Base-by-base conservation (phyloP, 495 filamentous ascomycete genomes). In the Penicillium bovifimosum region DNA sequence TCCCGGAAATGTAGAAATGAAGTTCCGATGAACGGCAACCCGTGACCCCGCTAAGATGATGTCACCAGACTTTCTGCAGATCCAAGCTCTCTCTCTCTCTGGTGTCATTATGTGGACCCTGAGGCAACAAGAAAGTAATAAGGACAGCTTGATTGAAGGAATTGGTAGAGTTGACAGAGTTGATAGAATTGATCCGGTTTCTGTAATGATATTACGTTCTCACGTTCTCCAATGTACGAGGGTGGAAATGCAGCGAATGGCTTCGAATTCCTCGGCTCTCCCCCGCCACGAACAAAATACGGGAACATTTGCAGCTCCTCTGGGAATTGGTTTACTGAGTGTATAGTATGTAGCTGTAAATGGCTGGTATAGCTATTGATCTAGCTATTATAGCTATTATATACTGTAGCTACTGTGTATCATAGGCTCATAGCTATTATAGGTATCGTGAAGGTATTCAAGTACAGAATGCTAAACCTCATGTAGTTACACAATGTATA, bases 241-340 rank as follows among this genome's bases (percentile, higher is more conserved):
- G 16, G 38, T 44, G 29, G 61, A 67, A 67, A 38, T 29, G 14
- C 31, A 54, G 41, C 55, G 66, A 67, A 67, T 42, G 59, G 52
- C 42, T 44, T 69, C 53, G 66, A 67, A 64, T 52, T 55, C 46
- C 48, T 61, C 57, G 54, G 48, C 52, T 47, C 20, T n/a, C 60
- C 60, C 62, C 67, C 66, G 66, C 65, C 53, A 60, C 71, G 71
- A 74, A 71, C 68, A 69, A 71, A 66, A 66, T 55, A 67, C 71
- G 71, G 70, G 4, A 4, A 24, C 20, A 2, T 24, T 24, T 24
- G 4, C 20, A 24, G 16, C 2, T 16, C 17, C 14, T 52, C 3
- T 5, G 28, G 40, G 18, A 11, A 39, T 7, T n/a, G 2, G 9
- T 11, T 11, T 9, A 34, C 5, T 6, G 11, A 2, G 5, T 10